Percentiles rank a stretch among this genome's conserved stretches.
These are phyloP conservation scores for Lachnellula hyalina DNA, from an alignment of 2,329 filamentous ascomycete species.

Conservation along the genomic window DNA sequence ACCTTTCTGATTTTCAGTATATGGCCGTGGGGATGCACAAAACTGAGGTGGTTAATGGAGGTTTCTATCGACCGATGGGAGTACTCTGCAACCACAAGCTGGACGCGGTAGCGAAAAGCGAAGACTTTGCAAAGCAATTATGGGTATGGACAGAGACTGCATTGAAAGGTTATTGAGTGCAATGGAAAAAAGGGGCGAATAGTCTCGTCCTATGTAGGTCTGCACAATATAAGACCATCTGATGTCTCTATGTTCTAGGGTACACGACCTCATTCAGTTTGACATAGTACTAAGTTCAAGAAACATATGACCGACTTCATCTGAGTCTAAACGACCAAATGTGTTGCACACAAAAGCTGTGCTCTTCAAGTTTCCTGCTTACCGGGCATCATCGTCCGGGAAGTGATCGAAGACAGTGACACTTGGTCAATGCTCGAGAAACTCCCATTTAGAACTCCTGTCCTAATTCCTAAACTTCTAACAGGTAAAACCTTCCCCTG, in stretches of 20 bases:
- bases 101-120: constrained; percentile 22
- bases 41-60: constrained; percentile 26
- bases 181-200: neutral
- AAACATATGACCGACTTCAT: too few species aligned
- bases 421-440: too few species aligned
- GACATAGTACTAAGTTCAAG: too few species aligned
- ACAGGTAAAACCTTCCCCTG: too few species aligned
- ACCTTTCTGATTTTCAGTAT: constrained; percentile 26
- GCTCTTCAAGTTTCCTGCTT: too few species aligned
- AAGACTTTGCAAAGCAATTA: constrained; percentile 31
- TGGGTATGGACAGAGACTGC: constrained; percentile 36
- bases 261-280: too few species aligned
- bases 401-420: too few species aligned
- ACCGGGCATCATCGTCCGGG: too few species aligned
- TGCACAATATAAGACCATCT: neutral
- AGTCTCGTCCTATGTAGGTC: neutral
- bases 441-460: too few species aligned
- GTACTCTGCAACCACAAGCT: constrained; percentile 24
- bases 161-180: neutral
- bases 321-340: too few species aligned
- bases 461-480: too few species aligned
- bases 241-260: neutral
- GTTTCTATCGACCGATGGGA: constrained; percentile 34
- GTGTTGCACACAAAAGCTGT: too few species aligned
- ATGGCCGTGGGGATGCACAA: constrained; percentile 32